phyloP scores from a whole-genome alignment of 805 yeast species.

The Yarrowia porcina region DNA sequence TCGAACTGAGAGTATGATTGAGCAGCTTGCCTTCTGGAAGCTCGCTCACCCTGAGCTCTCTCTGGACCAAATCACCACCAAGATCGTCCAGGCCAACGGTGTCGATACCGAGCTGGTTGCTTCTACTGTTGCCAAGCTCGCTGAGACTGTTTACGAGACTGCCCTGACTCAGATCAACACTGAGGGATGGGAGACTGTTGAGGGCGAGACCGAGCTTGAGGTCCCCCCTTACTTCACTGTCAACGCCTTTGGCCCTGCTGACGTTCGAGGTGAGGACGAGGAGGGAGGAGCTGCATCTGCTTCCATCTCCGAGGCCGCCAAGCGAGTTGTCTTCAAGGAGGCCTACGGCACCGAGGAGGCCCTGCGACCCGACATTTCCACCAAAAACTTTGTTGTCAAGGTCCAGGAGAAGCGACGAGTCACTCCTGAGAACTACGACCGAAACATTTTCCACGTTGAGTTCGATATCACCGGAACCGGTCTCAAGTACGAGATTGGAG shows the following conservation, averaged over 20 bases:
- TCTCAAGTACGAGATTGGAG: conserved; percentile 88
- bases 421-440: conserved; percentile 83
- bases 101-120: conserved; percentile 75
- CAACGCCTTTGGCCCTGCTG: conserved; percentile 26
- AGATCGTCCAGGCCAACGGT: conserved; percentile 76
- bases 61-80: conserved; percentile 63
- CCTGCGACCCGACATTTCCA: conserved; percentile 87
- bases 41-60: conserved; percentile 58
- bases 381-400: conserved; percentile 77
- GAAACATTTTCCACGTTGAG: conserved; percentile 95
- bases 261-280: conserved; percentile 21
- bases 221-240: conserved; percentile 25
- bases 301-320: conserved; percentile 53
- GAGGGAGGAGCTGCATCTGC: conserved; percentile 43
- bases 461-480: conserved; percentile 90
- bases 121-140: conserved; percentile 46
- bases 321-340: conserved; percentile 75
- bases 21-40: conserved; percentile 80
- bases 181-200: conserved; percentile 40
- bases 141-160: conserved; percentile 35
- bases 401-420: conserved; percentile 90
- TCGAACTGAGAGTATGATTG: conserved; percentile 67
- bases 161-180: conserved; percentile 39
- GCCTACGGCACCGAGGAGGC: conserved; percentile 58
- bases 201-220: conserved; percentile 32